Percentiles rank a stretch among this genome's conserved stretches.
Conservation (phyloP, 768 basidiomycete species). For the Boletus rubroflammeus region DNA sequence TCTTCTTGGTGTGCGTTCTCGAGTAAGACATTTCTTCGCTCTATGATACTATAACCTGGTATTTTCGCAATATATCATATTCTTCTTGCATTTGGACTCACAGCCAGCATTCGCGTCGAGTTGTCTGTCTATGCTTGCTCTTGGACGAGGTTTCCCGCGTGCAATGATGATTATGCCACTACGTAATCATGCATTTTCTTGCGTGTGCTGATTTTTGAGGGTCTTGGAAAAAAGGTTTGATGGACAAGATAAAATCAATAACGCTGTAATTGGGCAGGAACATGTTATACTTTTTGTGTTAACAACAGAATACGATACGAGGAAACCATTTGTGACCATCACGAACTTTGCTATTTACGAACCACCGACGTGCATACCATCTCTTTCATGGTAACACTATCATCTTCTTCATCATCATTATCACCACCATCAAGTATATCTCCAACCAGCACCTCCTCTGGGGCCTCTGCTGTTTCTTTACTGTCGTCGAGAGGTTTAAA, state of each 20-base stretch:
- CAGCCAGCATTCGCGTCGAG: not conserved
- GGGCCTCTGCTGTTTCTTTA: too few relatives aligned
- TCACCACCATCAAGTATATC: too few relatives aligned
- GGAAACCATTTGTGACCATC: slow-evolving; percentile 1
- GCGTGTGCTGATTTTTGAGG: not conserved
- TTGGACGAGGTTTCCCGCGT: not conserved
- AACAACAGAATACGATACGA: not conserved
- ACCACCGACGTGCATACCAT: slow-evolving; percentile 4
- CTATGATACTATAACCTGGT: slow-evolving; percentile 6
- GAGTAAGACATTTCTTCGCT: not conserved
- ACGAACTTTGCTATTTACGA: slow-evolving; percentile 11
- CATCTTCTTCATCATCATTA: too few relatives aligned
- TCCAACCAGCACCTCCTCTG: too few relatives aligned
- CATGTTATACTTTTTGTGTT: slow-evolving; percentile 1
- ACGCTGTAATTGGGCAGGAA: not conserved
- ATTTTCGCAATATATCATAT: not conserved
- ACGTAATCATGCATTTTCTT: not conserved
- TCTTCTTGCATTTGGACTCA: not conserved
- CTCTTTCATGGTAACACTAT: too few relatives aligned
- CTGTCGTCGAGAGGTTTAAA: too few relatives aligned
- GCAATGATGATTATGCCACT: not conserved
- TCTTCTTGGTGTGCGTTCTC: not conserved
- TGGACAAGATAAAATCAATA: slow-evolving; percentile 3
- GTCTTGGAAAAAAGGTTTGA: slow-evolving; percentile 8
- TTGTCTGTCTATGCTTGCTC: not conserved